Conservation (phyloP, 345 rosid genomes). For the Linum trigynum region DNA sequence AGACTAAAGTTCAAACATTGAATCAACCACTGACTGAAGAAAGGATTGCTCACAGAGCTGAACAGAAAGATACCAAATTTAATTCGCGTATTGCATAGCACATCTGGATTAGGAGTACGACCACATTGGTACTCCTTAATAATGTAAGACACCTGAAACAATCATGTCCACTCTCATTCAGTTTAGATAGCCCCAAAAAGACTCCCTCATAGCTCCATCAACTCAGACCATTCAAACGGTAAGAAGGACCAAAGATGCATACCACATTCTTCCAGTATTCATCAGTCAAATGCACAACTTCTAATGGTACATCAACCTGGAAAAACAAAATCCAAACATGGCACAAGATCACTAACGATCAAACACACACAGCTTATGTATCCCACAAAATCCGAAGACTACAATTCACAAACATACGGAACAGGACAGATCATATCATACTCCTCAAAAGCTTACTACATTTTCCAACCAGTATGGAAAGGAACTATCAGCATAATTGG, state of each 20-base stretch:
- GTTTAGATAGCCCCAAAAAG: not conserved
- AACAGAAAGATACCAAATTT: constrained; percentile 61
- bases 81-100: constrained; percentile 81
- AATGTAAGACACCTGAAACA: constrained; percentile 70
- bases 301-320: constrained; percentile 74
- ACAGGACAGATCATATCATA: not conserved
- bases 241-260: constrained; percentile 10
- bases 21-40: not conserved
- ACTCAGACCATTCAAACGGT: not conserved
- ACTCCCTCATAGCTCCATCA: not conserved
- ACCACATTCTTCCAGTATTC: constrained; percentile 96
- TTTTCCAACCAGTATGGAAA: no score
- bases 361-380: no score
- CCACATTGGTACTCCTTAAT: constrained; percentile 79
- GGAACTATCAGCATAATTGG: no score
- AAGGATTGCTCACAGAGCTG: not conserved
- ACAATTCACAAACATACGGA: not conserved
- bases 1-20: not conserved
- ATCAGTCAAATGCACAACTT: constrained; percentile 86
- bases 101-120: constrained; percentile 89
- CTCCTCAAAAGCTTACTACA: no score
- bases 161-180: not conserved
- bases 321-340: not conserved
- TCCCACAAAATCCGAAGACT: no score
- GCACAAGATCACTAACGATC: not conserved